phyloP scores from a whole-genome alignment of 2,329 filamentous ascomycete genomes.

The Lasiodiplodia hormozganensis region DNA sequence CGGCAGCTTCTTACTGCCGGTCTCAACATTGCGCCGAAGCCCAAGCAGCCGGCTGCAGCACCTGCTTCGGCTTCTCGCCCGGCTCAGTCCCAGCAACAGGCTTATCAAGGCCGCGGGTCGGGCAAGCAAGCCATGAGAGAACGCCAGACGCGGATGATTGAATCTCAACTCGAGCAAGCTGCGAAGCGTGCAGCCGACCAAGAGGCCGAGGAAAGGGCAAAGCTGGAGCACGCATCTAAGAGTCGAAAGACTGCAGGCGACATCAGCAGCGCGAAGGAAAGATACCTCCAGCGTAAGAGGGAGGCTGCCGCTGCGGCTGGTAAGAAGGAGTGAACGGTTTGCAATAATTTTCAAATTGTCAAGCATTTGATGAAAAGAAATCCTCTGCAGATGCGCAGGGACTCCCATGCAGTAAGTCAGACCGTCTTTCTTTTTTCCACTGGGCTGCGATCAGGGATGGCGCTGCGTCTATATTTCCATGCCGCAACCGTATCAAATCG shows the following conservation, averaged over 20 bases:
- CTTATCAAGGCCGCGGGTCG: slow-evolving; percentile 47
- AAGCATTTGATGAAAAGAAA: background rate
- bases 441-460: slow-evolving; percentile 22
- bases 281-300: slow-evolving; percentile 78
- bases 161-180: slow-evolving; percentile 75
- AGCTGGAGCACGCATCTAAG: slow-evolving; percentile 72
- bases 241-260: slow-evolving; percentile 79
- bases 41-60: slow-evolving; percentile 54
- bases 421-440: background rate
- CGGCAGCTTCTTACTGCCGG: slow-evolving; percentile 78
- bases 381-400: background rate
- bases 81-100: slow-evolving; percentile 32
- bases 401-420: background rate
- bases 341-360: background rate
- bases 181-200: slow-evolving; percentile 74
- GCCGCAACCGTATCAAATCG: slow-evolving; percentile 24
- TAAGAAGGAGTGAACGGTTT: slow-evolving; percentile 13
- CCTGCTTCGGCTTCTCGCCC: slow-evolving; percentile 35
- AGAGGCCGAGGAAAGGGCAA: slow-evolving; percentile 69
- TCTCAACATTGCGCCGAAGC: slow-evolving; percentile 73
- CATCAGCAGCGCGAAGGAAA: slow-evolving; percentile 78
- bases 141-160: slow-evolving; percentile 79
- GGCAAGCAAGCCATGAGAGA: slow-evolving; percentile 73
- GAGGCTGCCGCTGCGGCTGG: slow-evolving; percentile 64
- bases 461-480: slow-evolving; percentile 12